Percentiles rank a stretch among this genome's conserved stretches.
These are phyloP conservation scores for Lactarius psammicola DNA, from an alignment of 768 basidiomycete species.

Conservation along the genomic window DNA sequence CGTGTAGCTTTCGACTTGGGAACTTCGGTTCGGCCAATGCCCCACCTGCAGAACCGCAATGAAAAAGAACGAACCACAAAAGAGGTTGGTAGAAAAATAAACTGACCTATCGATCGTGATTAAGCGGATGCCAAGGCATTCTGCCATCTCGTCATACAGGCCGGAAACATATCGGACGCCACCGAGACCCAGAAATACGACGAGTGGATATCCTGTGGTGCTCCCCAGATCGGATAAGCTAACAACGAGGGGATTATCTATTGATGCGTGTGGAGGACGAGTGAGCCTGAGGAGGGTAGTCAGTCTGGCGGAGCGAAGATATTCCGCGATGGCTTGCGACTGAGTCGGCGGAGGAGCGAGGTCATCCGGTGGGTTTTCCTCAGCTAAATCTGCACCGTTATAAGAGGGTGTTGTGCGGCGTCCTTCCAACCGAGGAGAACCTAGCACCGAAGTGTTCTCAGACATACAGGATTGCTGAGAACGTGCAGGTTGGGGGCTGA, in stretches of 20 bases:
- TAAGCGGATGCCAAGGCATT: constrained; percentile 77
- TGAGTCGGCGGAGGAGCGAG: constrained; percentile 46
- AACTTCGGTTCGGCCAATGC: constrained; percentile 82
- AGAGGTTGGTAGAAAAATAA: neutral
- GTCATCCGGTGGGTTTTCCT: constrained; percentile 44
- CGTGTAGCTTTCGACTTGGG: constrained; percentile 60
- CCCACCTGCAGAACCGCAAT: constrained; percentile 62
- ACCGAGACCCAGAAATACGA: constrained; percentile 91
- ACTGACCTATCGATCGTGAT: constrained; percentile 90
- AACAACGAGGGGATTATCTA: constrained; percentile 71
- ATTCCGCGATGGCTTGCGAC: constrained; percentile 78
- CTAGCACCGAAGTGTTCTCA: constrained; percentile 21
- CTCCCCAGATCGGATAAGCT: constrained; percentile 93
- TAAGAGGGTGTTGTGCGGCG: constrained; percentile 12
- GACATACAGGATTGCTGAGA: constrained; percentile 30
- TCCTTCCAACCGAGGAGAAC: constrained; percentile 15
- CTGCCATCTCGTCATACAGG: constrained; percentile 94
- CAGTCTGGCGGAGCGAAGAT: constrained; percentile 80
- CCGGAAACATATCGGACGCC: constrained; percentile 95
- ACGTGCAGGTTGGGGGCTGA: constrained; percentile 32
- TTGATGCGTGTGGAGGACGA: constrained; percentile 74
- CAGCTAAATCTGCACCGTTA: constrained; percentile 29
- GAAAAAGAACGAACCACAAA: neutral
- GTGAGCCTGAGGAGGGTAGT: constrained; percentile 80
- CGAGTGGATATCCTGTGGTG: constrained; percentile 79